Conservation (phyloP, 108 stramenopile species). For the Aureococcus anophagefferens region DNA sequence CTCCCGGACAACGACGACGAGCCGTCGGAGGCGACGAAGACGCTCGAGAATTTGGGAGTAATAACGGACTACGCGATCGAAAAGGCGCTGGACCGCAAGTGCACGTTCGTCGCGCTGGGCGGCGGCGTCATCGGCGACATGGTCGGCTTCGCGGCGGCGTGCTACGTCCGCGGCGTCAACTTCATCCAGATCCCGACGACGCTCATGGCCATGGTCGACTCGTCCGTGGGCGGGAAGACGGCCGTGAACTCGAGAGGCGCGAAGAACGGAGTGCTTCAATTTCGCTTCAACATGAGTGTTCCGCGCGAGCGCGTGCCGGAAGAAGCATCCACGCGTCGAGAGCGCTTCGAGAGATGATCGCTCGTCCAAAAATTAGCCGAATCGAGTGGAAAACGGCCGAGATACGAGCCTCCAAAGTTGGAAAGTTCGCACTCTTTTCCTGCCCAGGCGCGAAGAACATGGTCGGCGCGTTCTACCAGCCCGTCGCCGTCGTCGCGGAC, state of each 20-base stretch:
- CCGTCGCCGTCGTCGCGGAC: slow-evolving; percentile 38
- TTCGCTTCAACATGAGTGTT: too few relatives aligned
- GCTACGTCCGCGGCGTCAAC: slow-evolving; percentile 89
- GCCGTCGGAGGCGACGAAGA: neutral
- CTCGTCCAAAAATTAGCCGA: too few relatives aligned
- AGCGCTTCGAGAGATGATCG: too few relatives aligned
- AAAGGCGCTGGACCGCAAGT: slow-evolving; percentile 71
- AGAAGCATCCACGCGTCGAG: too few relatives aligned
- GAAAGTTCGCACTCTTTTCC: too few relatives aligned
- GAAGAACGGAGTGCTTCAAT: too few relatives aligned
- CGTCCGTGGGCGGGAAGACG: slow-evolving; percentile 93
- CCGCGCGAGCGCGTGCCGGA: too few relatives aligned
- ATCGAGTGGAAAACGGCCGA: too few relatives aligned
- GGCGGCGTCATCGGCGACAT: slow-evolving; percentile 98
- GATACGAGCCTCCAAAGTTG: too few relatives aligned
- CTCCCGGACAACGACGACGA: neutral
- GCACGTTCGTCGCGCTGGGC: slow-evolving; percentile 85
- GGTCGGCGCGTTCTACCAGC: slow-evolving; percentile 97
- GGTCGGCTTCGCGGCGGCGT: slow-evolving; percentile 93
- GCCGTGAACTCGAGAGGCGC: slow-evolving; percentile 90
- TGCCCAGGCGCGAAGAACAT: too few relatives aligned
- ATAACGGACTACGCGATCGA: slow-evolving; percentile 20
- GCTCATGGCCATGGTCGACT: slow-evolving; percentile 98
- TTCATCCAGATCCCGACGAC: slow-evolving; percentile 95
- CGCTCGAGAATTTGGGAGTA: neutral